A percentile compares a stretch with the other conserved stretches of the same genome.
These are phyloP conservation scores for Lactuca sativa DNA, from an alignment of 129 eudicot species.

Conservation along the genomic window DNA sequence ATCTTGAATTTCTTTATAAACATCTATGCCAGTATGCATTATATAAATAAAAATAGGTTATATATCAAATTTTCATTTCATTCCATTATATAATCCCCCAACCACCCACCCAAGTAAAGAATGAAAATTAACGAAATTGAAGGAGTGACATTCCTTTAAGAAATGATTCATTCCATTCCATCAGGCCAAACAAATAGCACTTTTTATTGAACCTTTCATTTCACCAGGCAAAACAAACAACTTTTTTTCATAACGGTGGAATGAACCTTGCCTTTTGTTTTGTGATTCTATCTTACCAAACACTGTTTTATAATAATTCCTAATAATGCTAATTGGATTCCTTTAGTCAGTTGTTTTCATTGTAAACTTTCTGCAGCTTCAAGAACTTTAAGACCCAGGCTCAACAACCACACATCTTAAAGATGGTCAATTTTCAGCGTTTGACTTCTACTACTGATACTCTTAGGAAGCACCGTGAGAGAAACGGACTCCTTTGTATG, in stretches of 20 bases:
- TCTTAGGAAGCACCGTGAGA: slow-evolving; percentile 9
- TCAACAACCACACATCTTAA: not conserved
- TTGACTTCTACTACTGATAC: not conserved
- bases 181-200: no score
- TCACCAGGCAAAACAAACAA: no score
- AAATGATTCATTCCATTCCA: no score
- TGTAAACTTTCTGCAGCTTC: slow-evolving; percentile 31
- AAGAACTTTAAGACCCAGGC: not conserved
- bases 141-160: no score
- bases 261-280: not conserved
- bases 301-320: not conserved
- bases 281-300: not conserved
- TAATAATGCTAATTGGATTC: slow-evolving; percentile 13
- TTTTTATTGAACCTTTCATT: no score
- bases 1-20: not conserved
- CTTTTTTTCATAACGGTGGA: no score
- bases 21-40: not conserved
- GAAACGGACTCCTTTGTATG: slow-evolving; percentile 10
- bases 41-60: not conserved
- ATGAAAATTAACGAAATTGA: no score
- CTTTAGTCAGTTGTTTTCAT: not conserved
- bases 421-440: slow-evolving; percentile 9
- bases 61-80: not conserved
- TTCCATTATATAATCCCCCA: no score
- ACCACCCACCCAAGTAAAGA: no score